phyloP scores from a whole-genome alignment of 1,284 basidiomycete species.

The Takashimella tepidaria region DNA sequence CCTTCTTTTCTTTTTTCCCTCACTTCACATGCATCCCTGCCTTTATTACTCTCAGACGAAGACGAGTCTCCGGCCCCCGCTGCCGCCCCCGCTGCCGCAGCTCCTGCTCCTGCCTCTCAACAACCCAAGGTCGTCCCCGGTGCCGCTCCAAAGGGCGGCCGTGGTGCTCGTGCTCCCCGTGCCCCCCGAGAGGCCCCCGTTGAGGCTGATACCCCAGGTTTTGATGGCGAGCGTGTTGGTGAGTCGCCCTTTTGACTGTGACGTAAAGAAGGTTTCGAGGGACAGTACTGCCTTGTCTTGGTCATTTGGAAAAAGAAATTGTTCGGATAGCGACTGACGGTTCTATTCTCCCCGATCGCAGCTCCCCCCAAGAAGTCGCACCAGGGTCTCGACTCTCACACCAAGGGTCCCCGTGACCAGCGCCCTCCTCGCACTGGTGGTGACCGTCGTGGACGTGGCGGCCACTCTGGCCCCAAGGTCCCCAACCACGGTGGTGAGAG shows the following conservation, averaged over 20 bases:
- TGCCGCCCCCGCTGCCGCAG: constrained; percentile 14
- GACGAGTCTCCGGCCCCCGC: constrained; percentile 39
- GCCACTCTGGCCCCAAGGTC: constrained; percentile 28
- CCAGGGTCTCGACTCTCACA: constrained; percentile 41
- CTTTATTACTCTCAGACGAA: constrained; percentile 21
- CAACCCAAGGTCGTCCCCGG: constrained; percentile 32
- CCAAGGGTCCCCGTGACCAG: constrained; percentile 42
- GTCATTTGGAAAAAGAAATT: too few species aligned
- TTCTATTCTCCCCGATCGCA: constrained; percentile 8
- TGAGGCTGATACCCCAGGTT: constrained; percentile 33
- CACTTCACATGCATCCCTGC: background rate
- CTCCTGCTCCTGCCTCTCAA: constrained; percentile 24
- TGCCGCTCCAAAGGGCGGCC: constrained; percentile 27
- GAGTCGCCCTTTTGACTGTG: constrained; percentile 14
- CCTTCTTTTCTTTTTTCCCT: too few species aligned
- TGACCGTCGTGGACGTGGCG: constrained; percentile 37
- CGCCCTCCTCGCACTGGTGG: constrained; percentile 31
- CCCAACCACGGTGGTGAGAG: constrained; percentile 32
- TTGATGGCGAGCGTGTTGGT: constrained; percentile 48
- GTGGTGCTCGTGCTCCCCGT: constrained; percentile 32
- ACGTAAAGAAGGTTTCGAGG: too few species aligned
- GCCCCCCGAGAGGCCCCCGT: constrained; percentile 30
- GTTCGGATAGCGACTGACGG: too few species aligned
- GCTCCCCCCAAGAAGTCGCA: constrained; percentile 30
- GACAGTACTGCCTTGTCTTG: too few species aligned